Conservation (phyloP, 345 rosid genomes). For the Brassica carinata region DNA sequence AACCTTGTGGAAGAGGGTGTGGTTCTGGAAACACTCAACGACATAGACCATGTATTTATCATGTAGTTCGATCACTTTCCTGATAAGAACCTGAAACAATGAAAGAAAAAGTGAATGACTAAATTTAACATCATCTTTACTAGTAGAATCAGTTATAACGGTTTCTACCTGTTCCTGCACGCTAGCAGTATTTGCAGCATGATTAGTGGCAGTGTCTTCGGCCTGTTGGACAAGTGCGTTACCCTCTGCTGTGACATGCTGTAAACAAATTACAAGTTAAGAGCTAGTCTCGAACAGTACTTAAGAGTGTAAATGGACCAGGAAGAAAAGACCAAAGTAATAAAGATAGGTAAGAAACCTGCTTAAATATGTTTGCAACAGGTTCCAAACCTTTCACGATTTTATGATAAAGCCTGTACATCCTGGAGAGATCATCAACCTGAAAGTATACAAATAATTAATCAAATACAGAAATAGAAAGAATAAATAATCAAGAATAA, state of each 20-base stretch:
- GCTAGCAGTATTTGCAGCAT: conserved; percentile 60
- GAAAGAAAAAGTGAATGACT: conserved; percentile 4
- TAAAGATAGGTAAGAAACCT: conserved; percentile 49
- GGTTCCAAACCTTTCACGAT: conserved; percentile 80
- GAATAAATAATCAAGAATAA: background rate
- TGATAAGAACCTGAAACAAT: conserved; percentile 59
- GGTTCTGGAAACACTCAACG: conserved; percentile 57
- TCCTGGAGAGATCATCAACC: conserved; percentile 96
- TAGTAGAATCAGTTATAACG: background rate
- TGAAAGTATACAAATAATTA: conserved; percentile 34
- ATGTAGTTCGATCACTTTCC: conserved; percentile 76
- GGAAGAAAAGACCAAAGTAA: conserved; percentile 4
- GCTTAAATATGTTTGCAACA: conserved; percentile 79
- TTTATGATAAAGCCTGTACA: conserved; percentile 85
- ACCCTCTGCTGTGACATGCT: conserved; percentile 94
- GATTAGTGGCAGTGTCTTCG: conserved; percentile 34
- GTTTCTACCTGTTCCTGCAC: conserved; percentile 78
- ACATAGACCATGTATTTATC: conserved; percentile 63
- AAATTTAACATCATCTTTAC: background rate
- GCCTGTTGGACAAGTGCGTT: conserved; percentile 86
- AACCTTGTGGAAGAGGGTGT: conserved; percentile 36
- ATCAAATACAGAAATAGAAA: background rate
- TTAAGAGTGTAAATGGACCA: background rate
- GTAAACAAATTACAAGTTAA: conserved; percentile 26
- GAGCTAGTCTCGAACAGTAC: background rate